Evolutionary conservation across 176 grass and related monocot genomes (phyloP), one percentile per base, ranked within the genome.

Genomic region (Carex cristatella): DNA sequence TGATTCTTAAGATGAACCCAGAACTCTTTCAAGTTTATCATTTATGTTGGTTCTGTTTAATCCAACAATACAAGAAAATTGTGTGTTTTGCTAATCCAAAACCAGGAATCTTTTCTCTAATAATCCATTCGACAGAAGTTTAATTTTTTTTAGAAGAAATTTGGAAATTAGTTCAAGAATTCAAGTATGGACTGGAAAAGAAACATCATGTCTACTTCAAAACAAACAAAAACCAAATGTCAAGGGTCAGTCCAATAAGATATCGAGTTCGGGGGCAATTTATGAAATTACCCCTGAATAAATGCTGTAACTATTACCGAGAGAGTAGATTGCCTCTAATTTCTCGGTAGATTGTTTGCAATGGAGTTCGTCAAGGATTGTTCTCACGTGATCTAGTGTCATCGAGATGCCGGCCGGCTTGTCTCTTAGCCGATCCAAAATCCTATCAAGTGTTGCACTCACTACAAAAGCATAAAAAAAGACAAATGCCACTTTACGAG

Each of bases 351-450:
- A 86, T 79, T 89, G 78, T 69, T 71, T 74, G 75, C 92, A 95
- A 37, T 82, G 53, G 64, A 98, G 87, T 65, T 90, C 86, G 42
- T 92, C 90, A 65, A 95, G 84, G 49, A 98, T 84, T 84, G 46
- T 60, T 87, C 78, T 91, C 55, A 98, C 79, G n/a, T 93, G 91
- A 86, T 92, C 88, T 66, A 98, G 55, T 42, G 95, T 98, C 95
- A 98, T 93, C 44, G 89, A 88, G 4, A 89, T 81, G 37, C 92
- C 86, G 56, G 79, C 92, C 85, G 90, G 92, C 80, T 94, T 98
- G 60, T 88, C 88, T 91, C 81, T 86, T 62, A 98, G 30, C 61
- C 62, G 87, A 68, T 93, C 91, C 72, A 98, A 86, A 87, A 95
- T 95, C 63, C 59, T 81, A 90, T 90, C 83, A 72, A 92, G 87